phyloP scores from a whole-genome alignment of 1,284 basidiomycete species.

The Tranzscheliella williamsii region DNA sequence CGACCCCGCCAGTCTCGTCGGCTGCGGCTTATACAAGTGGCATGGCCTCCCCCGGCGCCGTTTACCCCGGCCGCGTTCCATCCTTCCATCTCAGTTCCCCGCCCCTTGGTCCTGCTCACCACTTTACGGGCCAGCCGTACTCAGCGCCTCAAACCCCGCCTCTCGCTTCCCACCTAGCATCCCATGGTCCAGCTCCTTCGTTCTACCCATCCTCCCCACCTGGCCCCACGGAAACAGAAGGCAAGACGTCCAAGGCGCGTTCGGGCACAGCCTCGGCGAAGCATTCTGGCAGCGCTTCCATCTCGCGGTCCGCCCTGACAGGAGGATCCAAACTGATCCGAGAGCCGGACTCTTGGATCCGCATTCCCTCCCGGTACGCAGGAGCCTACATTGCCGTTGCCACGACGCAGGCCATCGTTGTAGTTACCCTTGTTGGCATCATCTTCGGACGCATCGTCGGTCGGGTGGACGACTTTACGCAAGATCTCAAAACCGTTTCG shows the following conservation, averaged over 20 bases:
- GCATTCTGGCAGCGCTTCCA: constrained; percentile 19
- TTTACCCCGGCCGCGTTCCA: no score
- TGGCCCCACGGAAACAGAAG: no score
- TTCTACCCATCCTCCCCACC: no score
- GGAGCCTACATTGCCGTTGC: constrained; percentile 20
- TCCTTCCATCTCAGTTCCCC: no score
- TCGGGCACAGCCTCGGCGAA: constrained; percentile 1
- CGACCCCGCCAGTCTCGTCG: no score
- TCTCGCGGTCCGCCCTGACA: constrained; percentile 15
- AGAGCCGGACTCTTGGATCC: constrained; percentile 14
- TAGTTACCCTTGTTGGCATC: constrained; percentile 42
- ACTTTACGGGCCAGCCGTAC: no score
- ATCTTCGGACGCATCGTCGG: constrained; percentile 42
- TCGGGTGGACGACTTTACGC: constrained; percentile 27
- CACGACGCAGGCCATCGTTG: constrained; percentile 33
- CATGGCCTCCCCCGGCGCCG: no score
- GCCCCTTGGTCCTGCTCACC: no score
- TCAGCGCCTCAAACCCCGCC: no score
- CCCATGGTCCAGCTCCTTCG: no score
- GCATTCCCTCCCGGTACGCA: constrained; percentile 18
- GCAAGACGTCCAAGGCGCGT: background rate
- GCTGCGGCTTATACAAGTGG: no score
- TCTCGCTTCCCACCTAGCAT: no score
- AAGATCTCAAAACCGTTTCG: constrained; percentile 52
- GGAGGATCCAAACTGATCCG: constrained; percentile 21